phyloP scores from a whole-genome alignment of 78 protist genomes.

The Planoprotostelium fungivorum region DNA sequence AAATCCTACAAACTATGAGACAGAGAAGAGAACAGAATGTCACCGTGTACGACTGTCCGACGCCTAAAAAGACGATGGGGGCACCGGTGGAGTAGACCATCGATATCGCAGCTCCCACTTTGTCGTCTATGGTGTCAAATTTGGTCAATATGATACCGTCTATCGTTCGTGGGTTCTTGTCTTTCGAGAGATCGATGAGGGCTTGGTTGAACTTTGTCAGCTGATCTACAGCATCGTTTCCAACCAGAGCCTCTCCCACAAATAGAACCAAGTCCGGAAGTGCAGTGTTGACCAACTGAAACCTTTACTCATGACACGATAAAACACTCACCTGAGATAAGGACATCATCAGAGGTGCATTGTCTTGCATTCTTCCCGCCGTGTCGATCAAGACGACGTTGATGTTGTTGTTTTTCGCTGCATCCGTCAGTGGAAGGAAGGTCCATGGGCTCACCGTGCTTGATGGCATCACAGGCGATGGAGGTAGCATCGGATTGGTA shows the following conservation, averaged over 20 bases:
- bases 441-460: conserved; percentile 17
- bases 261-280: conserved; percentile 95
- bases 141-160: conserved; percentile 99
- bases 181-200: conserved; percentile 31
- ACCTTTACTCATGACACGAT: not conserved
- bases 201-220: conserved; percentile 87
- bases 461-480: conserved; percentile 87
- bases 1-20: not conserved
- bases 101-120: conserved; percentile 99
- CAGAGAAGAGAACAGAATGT: not conserved
- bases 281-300: conserved; percentile 74
- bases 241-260: conserved; percentile 99
- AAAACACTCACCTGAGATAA: conserved; percentile 70
- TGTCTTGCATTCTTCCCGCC: conserved; percentile 99
- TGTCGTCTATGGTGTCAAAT: conserved; percentile 99
- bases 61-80: conserved; percentile 98
- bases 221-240: conserved; percentile 99
- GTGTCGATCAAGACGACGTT: conserved; percentile 97
- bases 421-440: not conserved
- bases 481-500: conserved; percentile 92
- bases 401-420: conserved; percentile 9
- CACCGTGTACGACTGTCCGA: conserved; percentile 92
- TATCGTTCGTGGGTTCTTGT: conserved; percentile 68
- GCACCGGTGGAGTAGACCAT: conserved; percentile 93
- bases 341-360: conserved; percentile 94